Conservation (phyloP, 805 yeast species). For the Teunomyces lycoperdinae region DNA sequence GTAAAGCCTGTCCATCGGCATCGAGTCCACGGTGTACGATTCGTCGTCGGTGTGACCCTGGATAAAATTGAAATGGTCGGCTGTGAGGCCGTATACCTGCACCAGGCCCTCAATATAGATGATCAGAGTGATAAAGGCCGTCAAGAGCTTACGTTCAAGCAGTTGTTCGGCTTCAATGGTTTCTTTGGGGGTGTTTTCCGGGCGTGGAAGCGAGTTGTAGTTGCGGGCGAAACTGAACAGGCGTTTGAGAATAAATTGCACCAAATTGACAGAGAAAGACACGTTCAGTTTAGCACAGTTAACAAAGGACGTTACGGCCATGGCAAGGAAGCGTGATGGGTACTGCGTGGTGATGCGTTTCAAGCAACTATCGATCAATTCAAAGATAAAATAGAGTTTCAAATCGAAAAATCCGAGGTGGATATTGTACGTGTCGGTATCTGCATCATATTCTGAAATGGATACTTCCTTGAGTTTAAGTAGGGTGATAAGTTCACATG, state of each 20-base stretch:
- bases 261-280: conserved; percentile 1
- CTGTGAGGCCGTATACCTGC: conserved; percentile 18
- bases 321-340: conserved; percentile 77
- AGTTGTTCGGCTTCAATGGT: conserved; percentile 54
- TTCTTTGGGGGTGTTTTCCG: conserved; percentile 37
- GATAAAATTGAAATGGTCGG: conserved; percentile 21
- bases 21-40: not conserved
- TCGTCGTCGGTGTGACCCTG: conserved; percentile 12
- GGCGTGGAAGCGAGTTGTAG: conserved; percentile 39
- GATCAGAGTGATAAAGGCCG: conserved; percentile 56
- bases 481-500: conserved; percentile 58
- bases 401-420: conserved; percentile 42
- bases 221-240: conserved; percentile 60
- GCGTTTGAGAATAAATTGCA: conserved; percentile 51
- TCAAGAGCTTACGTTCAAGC: conserved; percentile 63
- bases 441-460: conserved; percentile 4
- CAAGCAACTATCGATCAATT: conserved; percentile 58
- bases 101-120: conserved; percentile 33
- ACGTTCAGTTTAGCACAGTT: conserved; percentile 44
- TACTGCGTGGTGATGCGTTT: conserved; percentile 62
- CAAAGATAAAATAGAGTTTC: conserved; percentile 64
- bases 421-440: conserved; percentile 3
- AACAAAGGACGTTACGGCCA: conserved; percentile 59
- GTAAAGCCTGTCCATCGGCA: conserved; percentile 21
- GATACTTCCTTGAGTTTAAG: conserved; percentile 5